A percentile compares a stretch with the other conserved stretches of the same genome.
Evolutionary conservation across 805 yeast genomes (phyloP).

Genomic region (Ogataea wickerhamii): DNA sequence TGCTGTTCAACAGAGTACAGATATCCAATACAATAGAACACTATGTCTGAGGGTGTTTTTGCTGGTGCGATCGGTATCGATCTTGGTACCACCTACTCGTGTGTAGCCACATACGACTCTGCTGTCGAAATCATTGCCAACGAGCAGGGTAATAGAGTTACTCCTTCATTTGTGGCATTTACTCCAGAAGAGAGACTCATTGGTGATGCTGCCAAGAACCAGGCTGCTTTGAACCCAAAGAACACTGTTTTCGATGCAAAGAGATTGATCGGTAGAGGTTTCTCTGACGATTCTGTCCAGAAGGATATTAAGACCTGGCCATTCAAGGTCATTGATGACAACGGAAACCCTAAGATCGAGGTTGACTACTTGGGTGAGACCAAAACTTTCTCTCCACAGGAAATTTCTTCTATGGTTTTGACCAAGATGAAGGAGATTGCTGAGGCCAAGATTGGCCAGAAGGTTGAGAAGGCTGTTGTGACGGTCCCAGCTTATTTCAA

Average conservation of each 20-base stretch:
- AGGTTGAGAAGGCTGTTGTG: constrained; percentile 70
- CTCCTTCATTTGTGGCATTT: constrained; percentile 80
- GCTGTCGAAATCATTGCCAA: constrained; percentile 78
- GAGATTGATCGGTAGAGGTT: constrained; percentile 79
- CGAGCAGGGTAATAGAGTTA: constrained; percentile 84
- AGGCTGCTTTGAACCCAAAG: constrained; percentile 74
- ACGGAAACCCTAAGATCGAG: constrained; percentile 65
- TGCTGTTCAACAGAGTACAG: neutral
- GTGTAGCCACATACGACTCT: constrained; percentile 73
- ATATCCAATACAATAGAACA: constrained; percentile 15
- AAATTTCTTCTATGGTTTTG: constrained; percentile 72
- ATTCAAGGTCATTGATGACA: constrained; percentile 63
- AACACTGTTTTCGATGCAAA: constrained; percentile 81
- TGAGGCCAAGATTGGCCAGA: constrained; percentile 69
- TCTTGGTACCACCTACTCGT: constrained; percentile 81
- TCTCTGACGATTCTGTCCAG: constrained; percentile 72
- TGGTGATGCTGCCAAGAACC: constrained; percentile 83
- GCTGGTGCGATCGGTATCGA: constrained; percentile 99
- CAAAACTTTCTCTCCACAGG: constrained; percentile 70
- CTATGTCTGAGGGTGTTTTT: constrained; percentile 97
- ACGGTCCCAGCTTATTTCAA: constrained; percentile 80
- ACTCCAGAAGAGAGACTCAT: constrained; percentile 73
- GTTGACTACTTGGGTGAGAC: constrained; percentile 68
- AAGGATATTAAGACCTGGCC: constrained; percentile 92
- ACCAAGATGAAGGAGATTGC: constrained; percentile 82